Percentiles rank a stretch among this genome's conserved stretches.
Evolutionary conservation across 192 early-diverging fungal genomes (phyloP).

Genomic region (Helicostylum pulchrum): DNA sequence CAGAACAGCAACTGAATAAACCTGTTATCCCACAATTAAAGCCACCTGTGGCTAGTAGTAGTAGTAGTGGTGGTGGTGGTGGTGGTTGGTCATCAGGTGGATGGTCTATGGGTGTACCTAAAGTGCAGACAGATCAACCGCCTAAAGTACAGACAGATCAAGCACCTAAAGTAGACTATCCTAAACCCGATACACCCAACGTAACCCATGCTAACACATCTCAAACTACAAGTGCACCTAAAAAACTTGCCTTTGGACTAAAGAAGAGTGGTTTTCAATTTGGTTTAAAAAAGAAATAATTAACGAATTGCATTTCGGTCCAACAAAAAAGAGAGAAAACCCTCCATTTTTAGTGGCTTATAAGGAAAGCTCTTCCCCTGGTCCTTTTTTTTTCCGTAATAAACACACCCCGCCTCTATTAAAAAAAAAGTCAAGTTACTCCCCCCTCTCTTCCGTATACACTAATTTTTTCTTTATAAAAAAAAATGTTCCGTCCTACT

Average conservation of each 20-base stretch:
- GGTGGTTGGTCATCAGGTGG: constrained; percentile 6
- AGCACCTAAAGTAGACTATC: too few relatives aligned
- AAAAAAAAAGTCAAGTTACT: background rate
- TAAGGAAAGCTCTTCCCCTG: background rate
- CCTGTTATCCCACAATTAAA: background rate
- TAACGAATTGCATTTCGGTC: background rate
- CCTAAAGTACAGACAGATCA: too few relatives aligned
- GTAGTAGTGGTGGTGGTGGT: background rate
- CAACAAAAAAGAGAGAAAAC: too few relatives aligned
- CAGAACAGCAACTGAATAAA: background rate
- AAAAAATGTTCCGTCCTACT: constrained; percentile 38
- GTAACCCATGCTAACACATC: background rate
- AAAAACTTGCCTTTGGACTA: constrained; percentile 27
- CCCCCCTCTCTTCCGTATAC: constrained; percentile 1
- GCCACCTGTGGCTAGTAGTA: constrained; percentile 7
- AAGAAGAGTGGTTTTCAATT: constrained; percentile 23
- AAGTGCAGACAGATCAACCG: background rate
- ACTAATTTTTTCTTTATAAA: constrained; percentile 2
- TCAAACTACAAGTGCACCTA: background rate
- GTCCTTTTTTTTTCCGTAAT: background rate
- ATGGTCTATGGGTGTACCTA: background rate
- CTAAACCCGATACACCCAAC: background rate
- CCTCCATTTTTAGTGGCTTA: too few relatives aligned
- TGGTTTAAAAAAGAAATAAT: constrained; percentile 27
- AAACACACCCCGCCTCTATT: too few relatives aligned